These are phyloP conservation scores for Cochliopodium minus DNA, from an alignment of 208 protist species.

Conservation along the genomic window DNA sequence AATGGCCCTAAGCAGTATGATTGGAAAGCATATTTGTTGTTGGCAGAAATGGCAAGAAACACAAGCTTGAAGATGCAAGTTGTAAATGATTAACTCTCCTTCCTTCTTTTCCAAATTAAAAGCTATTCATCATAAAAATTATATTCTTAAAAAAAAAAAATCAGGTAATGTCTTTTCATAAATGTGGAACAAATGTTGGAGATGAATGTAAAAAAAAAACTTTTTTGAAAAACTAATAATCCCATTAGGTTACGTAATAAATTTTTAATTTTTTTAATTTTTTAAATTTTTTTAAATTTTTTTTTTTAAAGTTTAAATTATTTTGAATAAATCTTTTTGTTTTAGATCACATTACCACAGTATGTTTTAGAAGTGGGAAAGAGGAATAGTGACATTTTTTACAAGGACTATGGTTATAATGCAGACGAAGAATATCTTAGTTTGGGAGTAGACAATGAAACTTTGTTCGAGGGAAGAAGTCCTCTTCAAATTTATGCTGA, in stretches of 20 bases:
- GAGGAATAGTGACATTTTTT: slow-evolving; percentile 14
- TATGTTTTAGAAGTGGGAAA: slow-evolving; percentile 17
- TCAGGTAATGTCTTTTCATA: slow-evolving; percentile 28
- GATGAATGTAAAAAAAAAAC: too few species aligned
- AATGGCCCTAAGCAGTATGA: slow-evolving; percentile 12
- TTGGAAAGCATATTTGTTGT: slow-evolving; percentile 9
- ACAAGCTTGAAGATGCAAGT: slow-evolving; percentile 26
- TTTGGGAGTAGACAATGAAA: slow-evolving; percentile 10
- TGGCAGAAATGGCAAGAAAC: slow-evolving; percentile 8
- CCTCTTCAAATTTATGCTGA: slow-evolving; percentile 24
- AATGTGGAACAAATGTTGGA: slow-evolving; percentile 30
- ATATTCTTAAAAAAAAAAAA: too few species aligned
- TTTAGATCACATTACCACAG: slow-evolving; percentile 21
- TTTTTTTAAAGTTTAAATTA: too few species aligned
- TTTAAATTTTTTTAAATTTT: too few species aligned
- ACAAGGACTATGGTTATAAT: slow-evolving; percentile 16
- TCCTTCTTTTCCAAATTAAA: too few species aligned
- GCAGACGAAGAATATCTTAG: slow-evolving; percentile 22
- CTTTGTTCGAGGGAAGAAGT: slow-evolving; percentile 11
- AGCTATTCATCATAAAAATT: too few species aligned
- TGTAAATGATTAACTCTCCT: too few species aligned
- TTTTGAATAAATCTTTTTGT: too few species aligned
- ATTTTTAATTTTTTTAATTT: too few species aligned
- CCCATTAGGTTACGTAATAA: too few species aligned
- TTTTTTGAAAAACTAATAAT: too few species aligned